These are phyloP conservation scores for Rhodosorus marinus DNA, from an alignment of 23 red algal species.

Conservation along the genomic window DNA sequence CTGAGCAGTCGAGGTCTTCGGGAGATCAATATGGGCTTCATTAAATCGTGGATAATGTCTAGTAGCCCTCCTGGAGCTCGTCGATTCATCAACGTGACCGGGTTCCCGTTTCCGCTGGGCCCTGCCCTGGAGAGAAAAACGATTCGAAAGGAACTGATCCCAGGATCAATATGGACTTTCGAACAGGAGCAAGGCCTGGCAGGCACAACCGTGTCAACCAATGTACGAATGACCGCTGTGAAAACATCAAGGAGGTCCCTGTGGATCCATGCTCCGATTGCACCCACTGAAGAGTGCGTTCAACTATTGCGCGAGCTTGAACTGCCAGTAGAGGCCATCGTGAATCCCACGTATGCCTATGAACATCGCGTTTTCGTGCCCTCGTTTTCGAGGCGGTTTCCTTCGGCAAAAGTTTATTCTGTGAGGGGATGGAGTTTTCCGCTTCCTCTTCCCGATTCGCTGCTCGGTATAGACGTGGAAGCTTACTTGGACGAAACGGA, in stretches of 20 bases:
- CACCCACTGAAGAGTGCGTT: neutral
- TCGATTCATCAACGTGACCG: slow-evolving; percentile 4
- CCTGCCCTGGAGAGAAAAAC: neutral
- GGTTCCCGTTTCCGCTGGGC: slow-evolving; percentile 4
- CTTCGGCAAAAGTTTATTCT: neutral
- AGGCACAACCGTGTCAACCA: neutral
- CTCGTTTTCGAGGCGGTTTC: neutral
- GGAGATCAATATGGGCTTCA: too few relatives aligned
- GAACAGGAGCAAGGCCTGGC: slow-evolving; percentile 9
- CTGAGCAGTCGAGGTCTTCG: too few relatives aligned
- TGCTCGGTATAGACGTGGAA: neutral
- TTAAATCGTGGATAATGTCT: too few relatives aligned
- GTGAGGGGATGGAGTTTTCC: slow-evolving; percentile 1
- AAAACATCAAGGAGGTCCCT: neutral
- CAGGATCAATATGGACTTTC: slow-evolving; percentile 1
- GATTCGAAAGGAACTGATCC: neutral
- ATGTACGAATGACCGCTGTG: slow-evolving; percentile 2
- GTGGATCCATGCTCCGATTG: slow-evolving; percentile 1
- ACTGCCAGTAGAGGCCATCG: neutral
- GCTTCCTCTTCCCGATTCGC: neutral
- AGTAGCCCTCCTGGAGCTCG: too few relatives aligned
- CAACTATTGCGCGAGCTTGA: neutral
- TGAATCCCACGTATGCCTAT: neutral
- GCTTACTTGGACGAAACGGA: neutral
- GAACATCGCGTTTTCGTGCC: neutral